phyloP scores from a whole-genome alignment of 139 green algal species.

The Marvania coccoides region DNA sequence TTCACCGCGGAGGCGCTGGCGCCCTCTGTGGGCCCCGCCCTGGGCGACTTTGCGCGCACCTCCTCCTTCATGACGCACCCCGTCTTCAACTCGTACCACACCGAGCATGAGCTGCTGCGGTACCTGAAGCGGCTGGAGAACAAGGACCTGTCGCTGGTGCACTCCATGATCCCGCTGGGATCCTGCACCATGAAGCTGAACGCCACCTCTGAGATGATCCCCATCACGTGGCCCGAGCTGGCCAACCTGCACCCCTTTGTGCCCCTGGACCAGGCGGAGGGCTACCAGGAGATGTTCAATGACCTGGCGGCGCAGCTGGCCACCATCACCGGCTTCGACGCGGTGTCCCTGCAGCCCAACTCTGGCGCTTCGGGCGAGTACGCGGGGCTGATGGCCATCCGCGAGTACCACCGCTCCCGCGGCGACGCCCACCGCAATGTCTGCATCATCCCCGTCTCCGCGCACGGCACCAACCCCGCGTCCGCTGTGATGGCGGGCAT shows the following conservation, averaged over 20 bases:
- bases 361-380: conserved; percentile 93
- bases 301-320: conserved; percentile 87
- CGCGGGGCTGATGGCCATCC: conserved; percentile 97
- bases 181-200: conserved; percentile 99
- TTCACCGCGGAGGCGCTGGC: conserved; percentile 78
- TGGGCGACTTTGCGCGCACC: conserved; percentile 44
- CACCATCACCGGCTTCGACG: conserved; percentile 96
- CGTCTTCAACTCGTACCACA: conserved; percentile 92
- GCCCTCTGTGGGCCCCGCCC: background rate
- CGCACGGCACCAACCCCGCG: conserved; percentile 97
- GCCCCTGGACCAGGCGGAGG: conserved; percentile 78
- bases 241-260: conserved; percentile 94
- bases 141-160: conserved; percentile 86
- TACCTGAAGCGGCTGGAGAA: conserved; percentile 98
- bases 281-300: conserved; percentile 94
- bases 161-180: conserved; percentile 98
- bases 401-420: conserved; percentile 82
- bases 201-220: conserved; percentile 92
- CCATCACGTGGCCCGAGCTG: conserved; percentile 97
- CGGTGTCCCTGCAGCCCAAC: conserved; percentile 97
- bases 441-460: conserved; percentile 98
- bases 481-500: conserved; percentile 96
- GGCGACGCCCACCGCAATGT: conserved; percentile 85
- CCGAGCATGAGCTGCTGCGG: conserved; percentile 87
- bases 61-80: conserved; percentile 71